Base-by-base conservation (phyloP, 306 rosid species). In the Argentina anserina region DNA sequence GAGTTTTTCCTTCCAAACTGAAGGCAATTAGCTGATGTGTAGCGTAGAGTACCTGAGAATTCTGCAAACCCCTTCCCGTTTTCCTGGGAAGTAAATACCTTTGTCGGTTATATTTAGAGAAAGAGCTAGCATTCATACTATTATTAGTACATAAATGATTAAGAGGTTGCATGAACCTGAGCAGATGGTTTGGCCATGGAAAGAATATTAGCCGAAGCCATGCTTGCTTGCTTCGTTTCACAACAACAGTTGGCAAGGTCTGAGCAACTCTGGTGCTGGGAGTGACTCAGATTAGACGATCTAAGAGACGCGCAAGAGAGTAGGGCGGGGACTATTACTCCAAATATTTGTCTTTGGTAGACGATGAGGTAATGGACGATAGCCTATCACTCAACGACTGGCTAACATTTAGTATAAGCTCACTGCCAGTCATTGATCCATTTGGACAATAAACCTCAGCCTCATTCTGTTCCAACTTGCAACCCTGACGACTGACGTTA, bases 151-250 rank as follows among this genome's bases (percentile, higher is more conserved):
- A 56, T 25, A 9, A n/a, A n/a, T n/a, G n/a, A 56, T 3, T 26
- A 31, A 31, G 42, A 31, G 7, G 66, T 13, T 60, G n/a, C 64
- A 28, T 7, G 26, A 20, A 61, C 67, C 67, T 61, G 67, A 61
- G 67, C 42, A 61, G 67, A 61, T 18, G 67, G 67, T 61, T 61
- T 61, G 42, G 67, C 42, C 42, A 34, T 18, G 33, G 42, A 61
- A 18, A 61, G 67, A 61, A 61, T 34, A 61, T 34, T 61, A 33
- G 67, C 67, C 12, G 67, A 61, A 6, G 67, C 67, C 67, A 61
- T 61, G 41, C 12, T 61, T 33, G 42, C 25, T 20, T 15, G 67
- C 40, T 59, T 29, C 1, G 65, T 59, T 59, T 59, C 26, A 61
- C 15, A 33, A 10, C 17, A 61, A 20, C 6, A 18, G 7, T 29